phyloP scores from a whole-genome alignment of 768 basidiomycete species.

The Cantharellus anzutake region DNA sequence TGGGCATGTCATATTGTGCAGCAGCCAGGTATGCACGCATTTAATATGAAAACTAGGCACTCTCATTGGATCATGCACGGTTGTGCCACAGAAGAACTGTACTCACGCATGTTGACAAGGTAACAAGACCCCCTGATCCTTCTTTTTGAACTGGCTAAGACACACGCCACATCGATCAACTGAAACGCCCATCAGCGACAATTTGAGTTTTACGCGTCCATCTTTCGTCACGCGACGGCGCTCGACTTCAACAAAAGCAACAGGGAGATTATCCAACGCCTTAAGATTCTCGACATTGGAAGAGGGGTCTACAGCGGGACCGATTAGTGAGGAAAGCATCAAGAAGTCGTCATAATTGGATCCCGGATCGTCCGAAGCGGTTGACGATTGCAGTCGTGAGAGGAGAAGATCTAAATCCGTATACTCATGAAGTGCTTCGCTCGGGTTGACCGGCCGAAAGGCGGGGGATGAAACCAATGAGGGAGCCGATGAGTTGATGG shows the following conservation, averaged over 20 bases:
- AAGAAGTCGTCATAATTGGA: slow-evolving; percentile 48
- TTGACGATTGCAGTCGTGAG: slow-evolving; percentile 28
- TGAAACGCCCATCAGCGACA: slow-evolving; percentile 37
- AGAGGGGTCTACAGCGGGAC: slow-evolving; percentile 23
- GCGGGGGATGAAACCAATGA: slow-evolving; percentile 7
- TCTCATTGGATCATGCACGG: neutral
- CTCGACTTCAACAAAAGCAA: slow-evolving; percentile 29
- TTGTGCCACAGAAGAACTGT: slow-evolving; percentile 3
- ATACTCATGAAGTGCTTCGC: slow-evolving; percentile 16
- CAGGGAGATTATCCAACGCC: slow-evolving; percentile 13
- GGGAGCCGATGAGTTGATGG: neutral
- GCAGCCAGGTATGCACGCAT: slow-evolving; percentile 45
- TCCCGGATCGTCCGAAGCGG: slow-evolving; percentile 15
- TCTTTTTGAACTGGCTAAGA: slow-evolving; percentile 44
- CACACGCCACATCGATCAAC: slow-evolving; percentile 63
- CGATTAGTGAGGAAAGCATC: slow-evolving; percentile 41
- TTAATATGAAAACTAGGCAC: slow-evolving; percentile 35
- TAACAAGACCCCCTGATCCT: slow-evolving; percentile 35
- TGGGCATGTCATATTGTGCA: slow-evolving; percentile 40
- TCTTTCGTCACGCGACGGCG: slow-evolving; percentile 39
- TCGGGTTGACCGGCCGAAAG: slow-evolving; percentile 10
- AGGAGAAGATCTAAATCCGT: slow-evolving; percentile 49
- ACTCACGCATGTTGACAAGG: slow-evolving; percentile 40
- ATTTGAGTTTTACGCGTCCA: slow-evolving; percentile 53
- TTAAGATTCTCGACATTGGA: slow-evolving; percentile 18